Evolutionary conservation across 1,139 yeast genomes (phyloP), one percentile per base, ranked within the genome.

Genomic region (Keqinozyma sinolaborantium): DNA sequence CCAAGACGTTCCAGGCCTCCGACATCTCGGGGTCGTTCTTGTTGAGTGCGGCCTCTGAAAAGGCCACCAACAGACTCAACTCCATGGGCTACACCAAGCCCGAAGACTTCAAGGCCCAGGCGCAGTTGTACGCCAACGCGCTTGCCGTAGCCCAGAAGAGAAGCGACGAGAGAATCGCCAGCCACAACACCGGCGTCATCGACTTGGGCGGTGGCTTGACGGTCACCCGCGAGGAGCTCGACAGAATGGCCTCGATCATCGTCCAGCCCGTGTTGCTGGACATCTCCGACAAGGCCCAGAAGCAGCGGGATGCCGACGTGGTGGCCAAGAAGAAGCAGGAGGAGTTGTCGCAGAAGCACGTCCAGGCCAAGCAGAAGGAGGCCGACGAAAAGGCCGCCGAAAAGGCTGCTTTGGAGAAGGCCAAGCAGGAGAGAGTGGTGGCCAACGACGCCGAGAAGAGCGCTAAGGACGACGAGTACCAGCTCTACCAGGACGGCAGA

Each of bases 181-280:
- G 44, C 33, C 50, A 60, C 43, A 58, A 62, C 35, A 48, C 58
- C 29, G 87, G 86, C 30, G 71, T 81, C 51, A 70, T 87, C 47
- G 73, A 87, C 50, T 64, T 90, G 43, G 98, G 98, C 40, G 96
- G 95, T 44, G 97, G 97, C 3, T 70, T 86, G 44, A 77, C 75
- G 49, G 79, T 90, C 72, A 70, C 84, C 30, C 84, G 75, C 41
- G 72, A 70, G 16, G 96, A 90, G 52, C 77, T 92, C 40, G 83
- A 84, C 41, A 74, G 73, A 33, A 77, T 92, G 67, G 97, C 97
- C n/a, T 64, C 79, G 35, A 73, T 80, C 33, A 71, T 85, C 51
- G 95, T 92, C 36, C 71, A 74, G 40, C 98, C 98, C 8, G 92
- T 90, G n/a, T 65, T 92, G 51, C 70, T 67, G 30, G 94, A 87